Evolutionary conservation across 2,329 filamentous ascomycete species (phyloP).

Genomic region (Fusarium veterinarium): DNA sequence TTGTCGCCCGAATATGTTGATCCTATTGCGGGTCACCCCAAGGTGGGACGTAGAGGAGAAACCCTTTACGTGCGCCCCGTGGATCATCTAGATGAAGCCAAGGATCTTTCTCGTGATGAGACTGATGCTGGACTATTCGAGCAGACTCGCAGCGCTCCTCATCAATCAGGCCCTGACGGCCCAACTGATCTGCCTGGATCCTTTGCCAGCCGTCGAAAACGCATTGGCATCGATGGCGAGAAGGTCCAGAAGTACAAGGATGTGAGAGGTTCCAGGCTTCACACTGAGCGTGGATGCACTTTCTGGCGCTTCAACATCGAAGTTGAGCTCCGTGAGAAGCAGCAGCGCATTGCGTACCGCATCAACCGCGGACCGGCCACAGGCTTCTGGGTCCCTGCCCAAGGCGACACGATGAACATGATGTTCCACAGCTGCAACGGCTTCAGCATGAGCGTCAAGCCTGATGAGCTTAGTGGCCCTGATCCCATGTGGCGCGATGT

Average conservation of each 20-base stretch:
- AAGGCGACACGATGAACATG: conserved; percentile 91
- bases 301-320: conserved; percentile 99
- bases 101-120: conserved; percentile 83
- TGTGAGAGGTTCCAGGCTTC: conserved; percentile 82
- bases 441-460: conserved; percentile 83
- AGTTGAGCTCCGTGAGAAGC: conserved; percentile 80
- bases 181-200: conserved; percentile 62
- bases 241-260: conserved; percentile 84
- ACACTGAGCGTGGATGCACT: conserved; percentile 86
- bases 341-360: conserved; percentile 92
- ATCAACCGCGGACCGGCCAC: conserved; percentile 92
- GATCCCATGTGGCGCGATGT: conserved; percentile 98
- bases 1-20: conserved; percentile 87
- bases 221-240: conserved; percentile 77
- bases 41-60: conserved; percentile 84
- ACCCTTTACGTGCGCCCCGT: conserved; percentile 90
- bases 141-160: conserved; percentile 65
- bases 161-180: conserved; percentile 56
- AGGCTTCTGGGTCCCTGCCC: conserved; percentile 93
- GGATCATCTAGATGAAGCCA: conserved; percentile 82
- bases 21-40: conserved; percentile 87
- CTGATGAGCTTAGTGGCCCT: conserved; percentile 86
- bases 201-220: conserved; percentile 65
- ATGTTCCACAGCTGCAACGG: conserved; percentile 99
- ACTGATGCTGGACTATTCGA: conserved; percentile 88